Base-by-base conservation (phyloP, 1,139 yeast species). In the Suhomyces coccinellae region DNA sequence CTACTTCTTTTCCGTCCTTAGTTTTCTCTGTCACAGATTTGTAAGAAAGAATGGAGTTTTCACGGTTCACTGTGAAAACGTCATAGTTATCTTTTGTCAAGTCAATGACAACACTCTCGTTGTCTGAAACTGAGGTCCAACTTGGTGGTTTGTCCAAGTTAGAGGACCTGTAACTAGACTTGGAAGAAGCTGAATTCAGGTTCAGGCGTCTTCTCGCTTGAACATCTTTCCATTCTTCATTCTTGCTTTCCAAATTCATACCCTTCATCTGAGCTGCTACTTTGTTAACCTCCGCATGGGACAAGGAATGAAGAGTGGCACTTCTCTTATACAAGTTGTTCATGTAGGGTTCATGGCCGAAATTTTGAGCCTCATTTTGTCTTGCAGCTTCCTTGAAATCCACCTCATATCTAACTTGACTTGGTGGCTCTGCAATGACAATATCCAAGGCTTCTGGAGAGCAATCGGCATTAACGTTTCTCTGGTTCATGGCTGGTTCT, bases 31-130 rank as follows among this genome's bases (percentile, higher is more conserved):
- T 67, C 2, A 71, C 67, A 2, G 79, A 73, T 47, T 54, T 66
- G 48, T 70, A 75, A 0, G 75, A 67, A 12, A 55, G 62, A 0
- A 65, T 59, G 1, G 77, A 66, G 44, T 69, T 61, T 24, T 62
- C 59, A 46, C 78, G 59, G 44, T 66, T 65, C 4, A 72, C 57
- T 52, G 65, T 60, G 48, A 70, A 70, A 14, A 72, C 57, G 41
- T 71, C 71, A 49, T 66, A 69, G 27, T 61, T 59, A 7, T 73
- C 79, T 44, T 68, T 63, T 1, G 80, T 75, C 44, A 75, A 61
- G 51, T 75, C 80, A 38, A 75, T 71, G 3, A 67, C 48, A 7
- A 56, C 69, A 54, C 77, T 73, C 39, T 67, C 74, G 2, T 62
- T 56, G 32, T 73, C 77, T 0, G 72, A 61, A 12, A 56, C 56